phyloP scores from a whole-genome alignment of 192 early-diverging fungal genomes.

The Coemansia sp. region DNA sequence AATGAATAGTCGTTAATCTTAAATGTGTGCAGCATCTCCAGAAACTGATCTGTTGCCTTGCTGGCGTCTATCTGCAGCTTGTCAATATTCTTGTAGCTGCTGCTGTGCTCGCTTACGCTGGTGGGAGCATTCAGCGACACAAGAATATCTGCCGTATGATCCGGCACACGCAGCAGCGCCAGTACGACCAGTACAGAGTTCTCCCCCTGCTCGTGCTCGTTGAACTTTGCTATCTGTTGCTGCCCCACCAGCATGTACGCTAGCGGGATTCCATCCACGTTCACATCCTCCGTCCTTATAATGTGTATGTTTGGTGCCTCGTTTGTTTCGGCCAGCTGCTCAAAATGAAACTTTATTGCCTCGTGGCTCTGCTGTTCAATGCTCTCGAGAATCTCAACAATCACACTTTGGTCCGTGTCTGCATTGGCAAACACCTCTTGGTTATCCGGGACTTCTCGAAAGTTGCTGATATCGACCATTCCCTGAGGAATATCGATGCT shows the following conservation, averaged over 20 bases:
- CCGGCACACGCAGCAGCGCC: constrained; percentile 68
- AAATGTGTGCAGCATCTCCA: constrained; percentile 13
- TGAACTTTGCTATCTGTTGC: constrained; percentile 80
- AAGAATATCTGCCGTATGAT: constrained; percentile 71
- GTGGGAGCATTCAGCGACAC: constrained; percentile 74
- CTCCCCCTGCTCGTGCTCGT: constrained; percentile 46
- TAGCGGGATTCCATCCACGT: constrained; percentile 18
- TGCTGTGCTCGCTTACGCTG: constrained; percentile 43
- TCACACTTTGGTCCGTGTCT: constrained; percentile 73
- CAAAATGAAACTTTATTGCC: constrained; percentile 69
- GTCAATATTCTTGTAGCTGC: not conserved
- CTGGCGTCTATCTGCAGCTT: not conserved
- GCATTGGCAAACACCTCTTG: constrained; percentile 87
- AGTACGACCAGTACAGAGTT: constrained; percentile 70
- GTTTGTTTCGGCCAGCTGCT: constrained; percentile 76
- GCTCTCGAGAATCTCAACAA: constrained; percentile 82
- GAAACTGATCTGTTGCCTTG: constrained; percentile 1
- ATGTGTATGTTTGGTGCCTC: constrained; percentile 55
- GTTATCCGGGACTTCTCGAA: constrained; percentile 84
- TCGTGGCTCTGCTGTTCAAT: constrained; percentile 55
- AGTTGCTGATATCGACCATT: constrained; percentile 66
- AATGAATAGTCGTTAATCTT: constrained; percentile 22
- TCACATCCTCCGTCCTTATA: not conserved
- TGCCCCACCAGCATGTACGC: constrained; percentile 57
- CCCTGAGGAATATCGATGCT: constrained; percentile 57